Base-by-base conservation (phyloP, 352 stramenopile genomes). In the Phytophthora idaei region DNA sequence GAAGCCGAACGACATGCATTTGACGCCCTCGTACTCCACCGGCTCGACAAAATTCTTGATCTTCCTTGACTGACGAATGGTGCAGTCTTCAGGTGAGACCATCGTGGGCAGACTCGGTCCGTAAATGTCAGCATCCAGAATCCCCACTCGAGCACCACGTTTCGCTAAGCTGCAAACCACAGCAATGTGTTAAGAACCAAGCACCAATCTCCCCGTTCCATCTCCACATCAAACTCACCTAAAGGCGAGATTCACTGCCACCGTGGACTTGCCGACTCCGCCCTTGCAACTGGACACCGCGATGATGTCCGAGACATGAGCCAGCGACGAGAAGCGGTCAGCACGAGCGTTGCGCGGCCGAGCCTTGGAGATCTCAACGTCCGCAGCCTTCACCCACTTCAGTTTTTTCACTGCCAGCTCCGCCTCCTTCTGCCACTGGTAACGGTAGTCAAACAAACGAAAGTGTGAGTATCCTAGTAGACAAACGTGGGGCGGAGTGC, bases 61-160 rank as follows among this genome's bases (percentile, higher is more conserved):
- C 34, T 75, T 84, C 31, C 67, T 85, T 31, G 87, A 95, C 59
- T 82, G 80, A 8, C 87, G 83, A 28, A 97, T 79, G 0, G 78
- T 90, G 39, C 74, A 50, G 42, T 95, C 87, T 25, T 75, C 69
- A 0, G 87, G 85, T 4, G 85, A 93, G 28, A 95, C 77, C 97
- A 99, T 99, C 21, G 96, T 99, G 1, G 98, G 98, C 48, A 99
- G 77, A 60, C 90, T 98, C 8, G 98, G 98, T 17, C 98, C 98
- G 75, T 99, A 99, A 41, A 99, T 97, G 73, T 99, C 98, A 0
- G 97, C 97, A 74, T 99, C 98, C 45, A 99, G 87, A 64, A 99
- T 98, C 14, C 98, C 98, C 2, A 99, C 98, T 32, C 83, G 89
- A 25, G 88, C 92, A 11, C 97, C 97, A 50, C 79, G 80, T 65